phyloP scores from a whole-genome alignment of 163 green algal species.

The Chlamydomonas reinhardtii region DNA sequence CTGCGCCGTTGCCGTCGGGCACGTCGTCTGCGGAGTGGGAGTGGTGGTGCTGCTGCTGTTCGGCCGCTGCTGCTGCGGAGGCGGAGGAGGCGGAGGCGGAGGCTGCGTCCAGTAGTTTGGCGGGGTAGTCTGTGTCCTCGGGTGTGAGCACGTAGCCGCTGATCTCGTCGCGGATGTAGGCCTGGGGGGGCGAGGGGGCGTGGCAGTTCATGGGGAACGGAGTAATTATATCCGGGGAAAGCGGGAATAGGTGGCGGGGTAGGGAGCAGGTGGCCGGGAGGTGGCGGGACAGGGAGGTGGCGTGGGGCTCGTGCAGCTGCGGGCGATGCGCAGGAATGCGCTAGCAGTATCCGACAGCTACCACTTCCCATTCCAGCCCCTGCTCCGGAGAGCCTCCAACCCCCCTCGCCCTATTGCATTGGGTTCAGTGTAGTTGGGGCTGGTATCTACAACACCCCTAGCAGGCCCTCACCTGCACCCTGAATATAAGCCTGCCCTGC shows the following conservation, averaged over 20 bases:
- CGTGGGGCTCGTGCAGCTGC: too few species aligned
- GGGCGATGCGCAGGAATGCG: too few species aligned
- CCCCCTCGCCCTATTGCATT: too few species aligned
- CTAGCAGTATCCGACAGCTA: too few species aligned
- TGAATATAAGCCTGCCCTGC: constrained; percentile 90
- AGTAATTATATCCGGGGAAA: neutral
- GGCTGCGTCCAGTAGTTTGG: constrained; percentile 66
- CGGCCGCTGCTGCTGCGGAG: constrained; percentile 21
- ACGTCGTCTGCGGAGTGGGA: neutral
- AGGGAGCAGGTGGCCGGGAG: too few species aligned
- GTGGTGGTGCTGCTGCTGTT: constrained; percentile 1
- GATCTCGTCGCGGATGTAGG: constrained; percentile 90
- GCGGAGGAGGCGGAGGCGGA: constrained; percentile 20
- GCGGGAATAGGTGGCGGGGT: too few species aligned
- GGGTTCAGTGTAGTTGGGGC: too few species aligned
- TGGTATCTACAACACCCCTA: too few species aligned
- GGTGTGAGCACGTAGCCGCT: constrained; percentile 68
- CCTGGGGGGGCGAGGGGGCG: constrained; percentile 60
- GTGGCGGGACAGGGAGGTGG: too few species aligned
- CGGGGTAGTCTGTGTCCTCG: constrained; percentile 89
- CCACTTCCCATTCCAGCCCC: too few species aligned
- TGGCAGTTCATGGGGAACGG: too few species aligned
- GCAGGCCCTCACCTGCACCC: constrained; percentile 63
- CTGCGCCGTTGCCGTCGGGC: neutral
- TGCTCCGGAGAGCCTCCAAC: too few species aligned